phyloP scores from a whole-genome alignment of 805 yeast genomes.

The Saccharomycopsis javanensis region DNA sequence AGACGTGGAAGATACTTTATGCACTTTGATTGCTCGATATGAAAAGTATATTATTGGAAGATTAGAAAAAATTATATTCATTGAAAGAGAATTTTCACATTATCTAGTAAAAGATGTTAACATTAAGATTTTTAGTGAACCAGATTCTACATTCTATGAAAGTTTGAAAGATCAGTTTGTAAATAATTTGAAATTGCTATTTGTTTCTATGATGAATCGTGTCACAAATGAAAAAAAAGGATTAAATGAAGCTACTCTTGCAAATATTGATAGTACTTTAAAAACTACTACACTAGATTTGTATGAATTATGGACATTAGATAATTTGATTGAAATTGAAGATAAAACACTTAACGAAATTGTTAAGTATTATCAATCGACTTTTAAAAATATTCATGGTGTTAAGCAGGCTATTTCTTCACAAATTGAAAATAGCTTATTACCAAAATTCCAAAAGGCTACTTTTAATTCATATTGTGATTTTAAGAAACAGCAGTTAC shows the following conservation, averaged over 20 bases:
- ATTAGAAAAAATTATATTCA: conserved; percentile 18
- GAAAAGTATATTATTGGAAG: conserved; percentile 30
- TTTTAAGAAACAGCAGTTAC: conserved; percentile 35
- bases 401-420: conserved; percentile 20
- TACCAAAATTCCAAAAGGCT: conserved; percentile 36
- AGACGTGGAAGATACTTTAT: conserved; percentile 18
- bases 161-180: conserved; percentile 29
- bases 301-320: conserved; percentile 18
- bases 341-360: conserved; percentile 39
- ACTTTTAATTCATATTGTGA: conserved; percentile 46
- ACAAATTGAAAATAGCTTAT: conserved; percentile 32
- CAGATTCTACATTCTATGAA: conserved; percentile 25
- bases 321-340: conserved; percentile 30
- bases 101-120: conserved; percentile 6
- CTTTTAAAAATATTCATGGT: conserved; percentile 37
- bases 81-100: conserved; percentile 15
- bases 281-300: conserved; percentile 16
- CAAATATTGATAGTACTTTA: not conserved
- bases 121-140: conserved; percentile 24
- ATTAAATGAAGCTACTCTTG: conserved; percentile 5
- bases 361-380: conserved; percentile 39
- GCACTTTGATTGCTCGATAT: conserved; percentile 33
- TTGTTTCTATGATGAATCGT: conserved; percentile 25
- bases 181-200: conserved; percentile 26
- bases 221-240: conserved; percentile 21